Percentiles rank a stretch among this genome's conserved stretches.
These are phyloP conservation scores for Cardamine resedifolia DNA, from an alignment of 345 rosid genomes.

Conservation along the genomic window DNA sequence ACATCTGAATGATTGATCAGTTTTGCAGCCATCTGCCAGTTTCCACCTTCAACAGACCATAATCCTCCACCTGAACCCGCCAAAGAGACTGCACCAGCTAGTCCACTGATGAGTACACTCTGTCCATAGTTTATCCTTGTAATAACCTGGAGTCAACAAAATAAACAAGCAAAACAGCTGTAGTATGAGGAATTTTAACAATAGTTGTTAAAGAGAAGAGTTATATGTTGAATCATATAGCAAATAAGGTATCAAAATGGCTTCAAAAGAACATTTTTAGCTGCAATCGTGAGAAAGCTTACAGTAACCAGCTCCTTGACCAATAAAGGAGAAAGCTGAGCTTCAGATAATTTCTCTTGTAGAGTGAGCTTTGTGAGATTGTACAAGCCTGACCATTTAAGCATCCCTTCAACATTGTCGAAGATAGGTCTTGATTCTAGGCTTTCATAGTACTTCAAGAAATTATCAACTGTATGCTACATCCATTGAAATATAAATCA, in stretches of 20 bases:
- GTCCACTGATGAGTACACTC: constrained; percentile 75
- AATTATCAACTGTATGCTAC: constrained; percentile 59
- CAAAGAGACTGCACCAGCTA: constrained; percentile 96
- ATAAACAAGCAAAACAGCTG: not conserved
- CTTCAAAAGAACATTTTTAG: not conserved
- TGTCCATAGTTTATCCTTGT: constrained; percentile 95
- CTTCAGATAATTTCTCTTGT: constrained; percentile 52
- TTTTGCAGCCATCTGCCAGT: constrained; percentile 93
- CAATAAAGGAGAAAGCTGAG: constrained; percentile 55
- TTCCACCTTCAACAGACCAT: constrained; percentile 93
- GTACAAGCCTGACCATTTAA: constrained; percentile 79
- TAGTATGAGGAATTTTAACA: not conserved
- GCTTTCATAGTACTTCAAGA: constrained; percentile 74
- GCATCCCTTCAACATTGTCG: constrained; percentile 83
- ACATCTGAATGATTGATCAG: constrained; percentile 69
- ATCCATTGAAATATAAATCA: constrained; percentile 20
- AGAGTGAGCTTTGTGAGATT: constrained; percentile 65
- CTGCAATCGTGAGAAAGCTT: constrained; percentile 31
- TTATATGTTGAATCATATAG: not conserved
- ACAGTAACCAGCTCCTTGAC: constrained; percentile 74
- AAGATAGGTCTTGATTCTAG: constrained; percentile 68
- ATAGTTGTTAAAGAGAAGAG: not conserved
- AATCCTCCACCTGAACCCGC: constrained; percentile 91
- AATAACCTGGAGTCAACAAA: constrained; percentile 53
- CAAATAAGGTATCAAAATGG: not conserved